These are phyloP conservation scores for Suhomyces coccinellae DNA, from an alignment of 1,139 yeast species.

Conservation along the genomic window DNA sequence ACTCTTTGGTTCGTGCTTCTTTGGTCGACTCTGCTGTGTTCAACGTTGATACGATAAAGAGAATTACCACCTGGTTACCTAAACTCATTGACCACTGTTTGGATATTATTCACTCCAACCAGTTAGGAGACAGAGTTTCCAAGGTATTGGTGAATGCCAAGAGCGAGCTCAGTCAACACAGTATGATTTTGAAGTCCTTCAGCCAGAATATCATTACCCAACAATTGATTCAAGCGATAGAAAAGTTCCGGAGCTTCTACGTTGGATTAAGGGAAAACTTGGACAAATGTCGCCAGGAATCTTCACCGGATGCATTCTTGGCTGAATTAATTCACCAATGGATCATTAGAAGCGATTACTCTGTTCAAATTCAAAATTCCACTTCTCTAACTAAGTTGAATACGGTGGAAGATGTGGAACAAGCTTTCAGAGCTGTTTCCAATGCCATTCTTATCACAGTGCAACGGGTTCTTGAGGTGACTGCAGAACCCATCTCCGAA, in stretches of 20 bases:
- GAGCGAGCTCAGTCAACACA: slow-evolving; percentile 19
- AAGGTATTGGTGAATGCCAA: slow-evolving; percentile 25
- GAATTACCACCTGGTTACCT: slow-evolving; percentile 44
- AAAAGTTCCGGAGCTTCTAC: slow-evolving; percentile 22
- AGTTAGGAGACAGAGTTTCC: slow-evolving; percentile 5
- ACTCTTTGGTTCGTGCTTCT: slow-evolving; percentile 19
- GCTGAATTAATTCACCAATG: slow-evolving; percentile 47
- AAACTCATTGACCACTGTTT: slow-evolving; percentile 50
- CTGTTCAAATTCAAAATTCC: slow-evolving; percentile 16
- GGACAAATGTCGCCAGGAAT: slow-evolving; percentile 29
- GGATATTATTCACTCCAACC: slow-evolving; percentile 25
- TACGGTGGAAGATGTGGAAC: slow-evolving; percentile 46
- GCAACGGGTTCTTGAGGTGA: slow-evolving; percentile 53
- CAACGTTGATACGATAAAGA: slow-evolving; percentile 21
- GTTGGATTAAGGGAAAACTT: slow-evolving; percentile 22
- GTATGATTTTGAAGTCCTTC: slow-evolving; percentile 10
- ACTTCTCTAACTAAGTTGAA: slow-evolving; percentile 23
- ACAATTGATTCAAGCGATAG: slow-evolving; percentile 18
- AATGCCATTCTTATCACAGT: slow-evolving; percentile 64
- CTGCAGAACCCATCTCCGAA: slow-evolving; percentile 33
- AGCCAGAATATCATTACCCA: slow-evolving; percentile 18
- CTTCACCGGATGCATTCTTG: slow-evolving; percentile 40
- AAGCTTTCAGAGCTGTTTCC: slow-evolving; percentile 50
- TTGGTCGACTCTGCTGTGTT: slow-evolving; percentile 18
- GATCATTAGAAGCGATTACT: slow-evolving; percentile 16